Base-by-base conservation (phyloP, 257 asterid genomes). In the Fraxinus americana region DNA sequence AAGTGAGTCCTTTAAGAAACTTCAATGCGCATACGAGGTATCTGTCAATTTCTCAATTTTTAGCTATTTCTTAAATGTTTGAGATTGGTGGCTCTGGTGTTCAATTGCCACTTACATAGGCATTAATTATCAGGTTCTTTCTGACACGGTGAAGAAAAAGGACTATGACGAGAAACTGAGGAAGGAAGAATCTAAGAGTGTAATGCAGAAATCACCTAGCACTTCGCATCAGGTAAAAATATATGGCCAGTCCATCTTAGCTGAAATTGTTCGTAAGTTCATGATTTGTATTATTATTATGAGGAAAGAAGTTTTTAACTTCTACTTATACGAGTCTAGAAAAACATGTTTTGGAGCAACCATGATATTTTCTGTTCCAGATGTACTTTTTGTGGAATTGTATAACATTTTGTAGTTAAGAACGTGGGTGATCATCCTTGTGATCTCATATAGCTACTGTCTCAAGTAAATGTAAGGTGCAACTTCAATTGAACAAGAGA, bases 1-100 rank as follows among this genome's bases (percentile, higher is more conserved):
- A 70, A 91, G 98, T 83, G 99, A 95, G 83, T 95, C 99, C 4
- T 95, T 95, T 78, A 93, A 95, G 88, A 95, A 93, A 85, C 97
- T 95, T 80, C 99, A 95, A 80, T 90, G 97, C 78, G 98, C 98
- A 71, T 95, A 95, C 84, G 99, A 95, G 93, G 99, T 93, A 79
- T 87, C 59, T 77, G 4, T 30, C 65, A 48, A 48, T 13, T 48
- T 54, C 25, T 16, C 11, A 17, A 54, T 1, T 1, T 70, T 70
- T 48, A 54, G 75, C 65, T 69, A 35, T 54, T 66, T 41, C 71
- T 35, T 57, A 70, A 67, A 66, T 80, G 68, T 73, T 70, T 84
- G 79, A 77, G 74, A 78, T 72, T 65, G 67, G 71, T 21, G 43
- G 76, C 38, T 35, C 59, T 72, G 65, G 79, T 78, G 69, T 48